These are phyloP conservation scores for Physcomitrellopsis africana DNA, from an alignment of 225 moss, liverwort and hornwort genomes.

Conservation along the genomic window DNA sequence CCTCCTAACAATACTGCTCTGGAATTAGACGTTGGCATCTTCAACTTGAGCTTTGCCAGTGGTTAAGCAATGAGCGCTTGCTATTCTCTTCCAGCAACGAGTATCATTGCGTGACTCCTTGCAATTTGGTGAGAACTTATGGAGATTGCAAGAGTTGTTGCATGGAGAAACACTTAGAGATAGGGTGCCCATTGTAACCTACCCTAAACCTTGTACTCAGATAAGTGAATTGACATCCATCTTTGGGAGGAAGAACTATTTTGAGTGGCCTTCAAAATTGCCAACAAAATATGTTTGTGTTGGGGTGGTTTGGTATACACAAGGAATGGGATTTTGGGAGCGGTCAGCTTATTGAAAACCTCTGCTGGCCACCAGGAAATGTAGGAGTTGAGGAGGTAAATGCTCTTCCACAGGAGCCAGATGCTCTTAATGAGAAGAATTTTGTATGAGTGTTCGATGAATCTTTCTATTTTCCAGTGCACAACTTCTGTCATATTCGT, in stretches of 20 bases:
- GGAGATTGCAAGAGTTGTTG: too few species aligned
- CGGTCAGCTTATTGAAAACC: constrained; percentile 53
- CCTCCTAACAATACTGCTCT: neutral
- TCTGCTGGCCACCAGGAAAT: constrained; percentile 41
- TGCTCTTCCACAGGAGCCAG: neutral
- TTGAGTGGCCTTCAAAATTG: neutral
- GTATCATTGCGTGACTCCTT: too few species aligned
- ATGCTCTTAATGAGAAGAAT: neutral
- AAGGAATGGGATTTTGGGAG: constrained; percentile 94
- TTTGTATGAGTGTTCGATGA: neutral
- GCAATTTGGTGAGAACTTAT: too few species aligned
- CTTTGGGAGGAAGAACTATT: too few species aligned
- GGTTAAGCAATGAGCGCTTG: too few species aligned
- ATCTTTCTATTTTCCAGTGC: neutral
- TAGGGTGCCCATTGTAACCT: too few species aligned
- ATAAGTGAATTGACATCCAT: neutral
- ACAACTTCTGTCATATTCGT: neutral
- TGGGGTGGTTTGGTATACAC: neutral
- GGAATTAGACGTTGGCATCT: neutral
- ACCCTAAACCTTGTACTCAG: neutral
- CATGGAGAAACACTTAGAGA: too few species aligned
- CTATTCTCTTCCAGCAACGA: too few species aligned
- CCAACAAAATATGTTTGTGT: neutral
- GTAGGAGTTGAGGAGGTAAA: constrained; percentile 37
- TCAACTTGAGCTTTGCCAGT: too few species aligned